Base-by-base conservation (phyloP, 371 early-diverging fungal species). In the Mucor saturninus region DNA sequence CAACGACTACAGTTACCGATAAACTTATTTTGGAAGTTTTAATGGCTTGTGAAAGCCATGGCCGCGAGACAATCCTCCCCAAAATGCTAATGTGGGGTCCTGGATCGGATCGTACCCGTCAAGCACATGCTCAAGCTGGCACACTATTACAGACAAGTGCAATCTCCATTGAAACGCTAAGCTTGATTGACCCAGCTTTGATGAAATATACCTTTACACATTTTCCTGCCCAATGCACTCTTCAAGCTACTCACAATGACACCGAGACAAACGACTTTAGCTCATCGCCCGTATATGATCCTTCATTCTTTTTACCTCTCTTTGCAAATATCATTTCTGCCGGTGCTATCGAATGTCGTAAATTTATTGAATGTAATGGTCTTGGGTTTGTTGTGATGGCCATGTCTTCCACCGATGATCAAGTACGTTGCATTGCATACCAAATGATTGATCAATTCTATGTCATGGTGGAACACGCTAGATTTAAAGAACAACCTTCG, bases 361-460 rank as follows among this genome's bases (percentile, higher is more conserved):
- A 75, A 14, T 74, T 88, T 45, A 76, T 93, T n/a, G 93, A 93
- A 56, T 77, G 75, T 50, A 89, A 92, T 59, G 84, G 84, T 2
- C 64, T 93, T 1, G 93, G 92, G 0, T 70, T 92, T 51, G 80
- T 86, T 3, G 67, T 91, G 2, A 81, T 85, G 49, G 82, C 86
- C 0, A 69, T 93, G 42, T 84, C 91, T 1, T 86, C 86, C 2
- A 39, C 69, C 7, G 70, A 83, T 52, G 79, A 77, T 2, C 64
- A 74, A 38, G 79, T 88, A 38, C 84, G 94, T 10, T 67, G 74
- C 39, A 75, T 86, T 15, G 90, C 79, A 0, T 91, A 86, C 68
- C 89, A 86, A 30, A 75, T 90, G 54, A 68, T 93, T 64, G 90
- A 89, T 54, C 77, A 84, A 54, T 86, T 86, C 48, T 90, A 88